A percentile compares a stretch with the other conserved stretches of the same genome.
Evolutionary conservation across 345 rosid genomes (phyloP).

Genomic region (Melaleuca quinquenervia): DNA sequence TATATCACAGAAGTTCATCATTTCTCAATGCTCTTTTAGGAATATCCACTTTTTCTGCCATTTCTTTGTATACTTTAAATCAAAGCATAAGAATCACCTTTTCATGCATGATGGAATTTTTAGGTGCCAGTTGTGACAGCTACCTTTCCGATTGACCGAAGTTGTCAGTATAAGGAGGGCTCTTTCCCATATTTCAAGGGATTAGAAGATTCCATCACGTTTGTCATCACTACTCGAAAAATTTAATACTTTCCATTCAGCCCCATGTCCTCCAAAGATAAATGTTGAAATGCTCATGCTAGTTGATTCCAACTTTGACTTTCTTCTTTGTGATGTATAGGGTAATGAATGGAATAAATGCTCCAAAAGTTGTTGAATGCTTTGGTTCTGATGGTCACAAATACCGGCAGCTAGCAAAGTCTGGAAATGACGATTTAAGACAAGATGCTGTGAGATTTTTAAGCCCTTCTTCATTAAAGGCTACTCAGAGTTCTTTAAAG

Average conservation of each 20-base stretch:
- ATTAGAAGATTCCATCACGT: slow-evolving; percentile 73
- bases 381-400: slow-evolving; percentile 81
- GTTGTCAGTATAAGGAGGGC: slow-evolving; percentile 71
- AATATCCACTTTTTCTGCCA: background rate
- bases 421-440: slow-evolving; percentile 96
- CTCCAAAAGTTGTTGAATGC: slow-evolving; percentile 93
- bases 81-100: background rate
- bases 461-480: background rate
- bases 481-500: background rate
- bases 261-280: background rate
- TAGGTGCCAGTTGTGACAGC: slow-evolving; percentile 98
- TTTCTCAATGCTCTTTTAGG: background rate
- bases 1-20: background rate
- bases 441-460: slow-evolving; percentile 89
- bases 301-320: slow-evolving; percentile 1
- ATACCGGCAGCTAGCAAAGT: slow-evolving; percentile 93
- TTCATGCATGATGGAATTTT: background rate
- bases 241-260: slow-evolving; percentile 1
- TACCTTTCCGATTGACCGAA: slow-evolving; percentile 57
- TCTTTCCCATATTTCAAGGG: slow-evolving; percentile 81
- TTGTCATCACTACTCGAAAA: slow-evolving; percentile 4
- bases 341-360: slow-evolving; percentile 94
- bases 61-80: background rate
- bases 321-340: slow-evolving; percentile 28
- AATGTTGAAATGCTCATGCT: background rate